These are phyloP conservation scores for Fusarium dimerum DNA, from an alignment of 2,329 filamentous ascomycete genomes.

Conservation along the genomic window DNA sequence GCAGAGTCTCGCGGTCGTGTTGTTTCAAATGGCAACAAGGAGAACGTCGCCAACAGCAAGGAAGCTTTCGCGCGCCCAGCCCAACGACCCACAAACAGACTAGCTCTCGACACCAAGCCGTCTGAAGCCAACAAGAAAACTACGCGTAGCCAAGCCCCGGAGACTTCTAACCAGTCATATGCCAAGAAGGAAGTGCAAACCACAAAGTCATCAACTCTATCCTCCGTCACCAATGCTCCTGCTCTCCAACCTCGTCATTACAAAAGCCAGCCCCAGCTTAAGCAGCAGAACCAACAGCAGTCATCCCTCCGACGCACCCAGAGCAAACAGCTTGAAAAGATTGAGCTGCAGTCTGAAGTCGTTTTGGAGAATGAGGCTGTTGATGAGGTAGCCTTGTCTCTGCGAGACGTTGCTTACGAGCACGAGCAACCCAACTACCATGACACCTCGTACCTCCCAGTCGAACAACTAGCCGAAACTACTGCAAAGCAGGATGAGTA, in stretches of 20 bases:
- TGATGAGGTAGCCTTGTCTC: slow-evolving; percentile 10
- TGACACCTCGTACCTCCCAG: slow-evolving; percentile 28
- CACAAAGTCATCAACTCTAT: slow-evolving; percentile 16
- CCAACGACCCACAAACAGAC: slow-evolving; percentile 29
- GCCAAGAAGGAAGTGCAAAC: slow-evolving; percentile 20
- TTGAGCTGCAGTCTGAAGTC: slow-evolving; percentile 17
- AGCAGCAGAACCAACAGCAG: slow-evolving; percentile 40
- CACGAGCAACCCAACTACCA: slow-evolving; percentile 30
- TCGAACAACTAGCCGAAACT: slow-evolving; percentile 26
- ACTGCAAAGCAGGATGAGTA: slow-evolving; percentile 27
- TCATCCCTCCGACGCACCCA: slow-evolving; percentile 44
- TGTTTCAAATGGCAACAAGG: slow-evolving; percentile 40
- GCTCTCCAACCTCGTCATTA: slow-evolving; percentile 47
- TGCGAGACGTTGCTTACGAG: slow-evolving; percentile 21
- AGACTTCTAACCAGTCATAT: slow-evolving; percentile 12
- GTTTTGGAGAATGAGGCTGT: slow-evolving; percentile 3
- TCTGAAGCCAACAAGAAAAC: slow-evolving; percentile 28
- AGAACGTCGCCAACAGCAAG: slow-evolving; percentile 42
- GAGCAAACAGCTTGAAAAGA: slow-evolving; percentile 41
- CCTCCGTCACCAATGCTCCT: slow-evolving; percentile 22
- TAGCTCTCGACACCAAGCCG: slow-evolving; percentile 24
- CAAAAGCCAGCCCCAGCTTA: slow-evolving; percentile 57
- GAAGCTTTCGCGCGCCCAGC: slow-evolving; percentile 42
- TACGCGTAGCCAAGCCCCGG: slow-evolving; percentile 14
- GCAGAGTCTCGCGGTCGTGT: slow-evolving; percentile 28